Conservation (phyloP, 179 eudicot species). For the Monotropa hypopitys region DNA sequence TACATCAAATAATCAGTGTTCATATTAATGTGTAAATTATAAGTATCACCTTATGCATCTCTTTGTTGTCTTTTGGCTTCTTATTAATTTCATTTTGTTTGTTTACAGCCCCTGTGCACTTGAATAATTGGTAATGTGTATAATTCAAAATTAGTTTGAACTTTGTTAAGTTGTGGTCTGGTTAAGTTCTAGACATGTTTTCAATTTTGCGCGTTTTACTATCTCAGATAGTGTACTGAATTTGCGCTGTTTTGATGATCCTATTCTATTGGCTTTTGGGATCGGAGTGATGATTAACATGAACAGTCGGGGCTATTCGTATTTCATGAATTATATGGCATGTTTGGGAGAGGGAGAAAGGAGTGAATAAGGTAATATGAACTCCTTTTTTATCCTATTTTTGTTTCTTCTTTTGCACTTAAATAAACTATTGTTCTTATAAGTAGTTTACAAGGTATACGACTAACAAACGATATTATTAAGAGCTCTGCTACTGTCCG, state of each 20-base stretch:
- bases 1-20: slow-evolving; percentile 9
- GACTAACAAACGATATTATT: no score
- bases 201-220: background rate
- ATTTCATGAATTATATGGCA: no score
- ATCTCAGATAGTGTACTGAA: background rate
- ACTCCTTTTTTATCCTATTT: no score
- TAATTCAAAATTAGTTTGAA: background rate
- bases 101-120: background rate
- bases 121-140: background rate
- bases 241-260: background rate
- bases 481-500: no score
- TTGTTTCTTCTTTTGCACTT: no score
- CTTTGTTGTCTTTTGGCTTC: background rate
- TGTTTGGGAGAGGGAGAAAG: no score
- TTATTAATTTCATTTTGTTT: background rate
- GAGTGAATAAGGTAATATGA: no score
- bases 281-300: no score
- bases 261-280: no score
- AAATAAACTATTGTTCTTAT: no score
- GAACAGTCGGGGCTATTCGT: no score
- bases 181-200: background rate
- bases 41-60: background rate
- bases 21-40: slow-evolving; percentile 16
- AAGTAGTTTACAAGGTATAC: no score
- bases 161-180: background rate